Conservation (phyloP, 164 flowering plant species). For the Tetracentron sinense region DNA sequence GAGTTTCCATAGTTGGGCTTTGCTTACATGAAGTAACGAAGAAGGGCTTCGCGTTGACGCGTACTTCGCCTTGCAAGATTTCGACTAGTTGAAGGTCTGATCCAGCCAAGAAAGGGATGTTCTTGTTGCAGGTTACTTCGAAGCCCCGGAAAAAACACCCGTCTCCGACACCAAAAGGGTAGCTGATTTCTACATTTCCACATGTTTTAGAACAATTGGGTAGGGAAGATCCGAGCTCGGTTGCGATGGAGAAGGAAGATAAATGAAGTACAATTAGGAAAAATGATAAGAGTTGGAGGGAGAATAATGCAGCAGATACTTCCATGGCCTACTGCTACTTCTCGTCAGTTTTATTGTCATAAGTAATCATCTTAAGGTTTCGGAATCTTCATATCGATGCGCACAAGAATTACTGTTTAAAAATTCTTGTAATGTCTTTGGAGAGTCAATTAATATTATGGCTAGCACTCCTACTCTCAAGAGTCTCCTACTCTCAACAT, state of each 20-base stretch:
- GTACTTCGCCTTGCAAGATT: background rate
- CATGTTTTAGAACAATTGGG: background rate
- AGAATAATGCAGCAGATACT: too few species aligned
- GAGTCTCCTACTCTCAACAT: too few species aligned
- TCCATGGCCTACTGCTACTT: too few species aligned
- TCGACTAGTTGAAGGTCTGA: constrained; percentile 2
- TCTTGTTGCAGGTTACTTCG: constrained; percentile 1
- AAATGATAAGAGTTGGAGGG: too few species aligned
- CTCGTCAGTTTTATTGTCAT: too few species aligned
- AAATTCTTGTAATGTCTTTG: too few species aligned
- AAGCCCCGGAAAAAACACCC: constrained; percentile 8
- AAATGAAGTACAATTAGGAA: too few species aligned
- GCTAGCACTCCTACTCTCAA: too few species aligned
- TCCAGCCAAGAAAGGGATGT: constrained; percentile 1
- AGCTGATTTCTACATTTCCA: background rate
- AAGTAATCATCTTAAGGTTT: too few species aligned
- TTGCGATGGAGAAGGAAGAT: background rate
- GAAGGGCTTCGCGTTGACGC: background rate
- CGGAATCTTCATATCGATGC: too few species aligned
- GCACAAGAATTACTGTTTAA: too few species aligned
- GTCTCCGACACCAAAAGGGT: constrained; percentile 7
- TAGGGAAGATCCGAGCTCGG: background rate
- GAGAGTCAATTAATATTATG: too few species aligned
- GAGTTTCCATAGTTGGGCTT: background rate
- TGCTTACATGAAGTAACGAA: background rate